phyloP scores from a whole-genome alignment of 2,329 filamentous ascomycete species.

The Trichoderma cornu-damae region DNA sequence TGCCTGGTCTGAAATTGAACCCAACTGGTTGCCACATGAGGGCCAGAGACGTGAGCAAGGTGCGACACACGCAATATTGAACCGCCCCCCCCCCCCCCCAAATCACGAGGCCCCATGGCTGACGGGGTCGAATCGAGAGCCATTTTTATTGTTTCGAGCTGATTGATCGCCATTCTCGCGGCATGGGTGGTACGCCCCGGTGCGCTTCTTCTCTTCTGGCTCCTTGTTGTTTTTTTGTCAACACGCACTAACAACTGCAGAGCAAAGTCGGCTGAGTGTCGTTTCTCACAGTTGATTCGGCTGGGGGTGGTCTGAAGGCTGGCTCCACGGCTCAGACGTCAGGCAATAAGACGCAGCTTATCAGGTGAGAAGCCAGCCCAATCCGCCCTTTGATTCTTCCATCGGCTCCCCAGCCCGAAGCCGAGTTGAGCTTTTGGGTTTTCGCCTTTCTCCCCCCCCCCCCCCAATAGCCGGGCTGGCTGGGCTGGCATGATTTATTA shows the following conservation, averaged over 20 bases:
- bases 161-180: constrained; percentile 11
- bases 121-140: constrained; percentile 1
- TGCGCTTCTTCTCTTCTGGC: too few species aligned
- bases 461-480: too few species aligned
- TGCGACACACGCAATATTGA: constrained; percentile 17
- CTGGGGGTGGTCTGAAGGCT: neutral
- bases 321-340: constrained; percentile 5
- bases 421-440: neutral
- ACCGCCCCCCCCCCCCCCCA: too few species aligned
- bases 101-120: constrained; percentile 16
- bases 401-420: neutral
- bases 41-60: constrained; percentile 13
- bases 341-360: constrained; percentile 14
- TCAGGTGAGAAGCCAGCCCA: constrained; percentile 15
- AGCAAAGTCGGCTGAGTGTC: neutral
- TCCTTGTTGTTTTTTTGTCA: neutral
- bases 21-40: constrained; percentile 5
- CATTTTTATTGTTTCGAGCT: constrained; percentile 15
- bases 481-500: neutral
- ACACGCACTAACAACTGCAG: neutral
- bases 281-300: neutral
- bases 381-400: neutral
- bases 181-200: too few species aligned
- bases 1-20: neutral
- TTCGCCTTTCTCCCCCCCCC: neutral